Evolutionary conservation across 2,329 filamentous ascomycete species (phyloP), one percentile per base, ranked within the genome.

Genomic region (Sclerotinia glacialis): DNA sequence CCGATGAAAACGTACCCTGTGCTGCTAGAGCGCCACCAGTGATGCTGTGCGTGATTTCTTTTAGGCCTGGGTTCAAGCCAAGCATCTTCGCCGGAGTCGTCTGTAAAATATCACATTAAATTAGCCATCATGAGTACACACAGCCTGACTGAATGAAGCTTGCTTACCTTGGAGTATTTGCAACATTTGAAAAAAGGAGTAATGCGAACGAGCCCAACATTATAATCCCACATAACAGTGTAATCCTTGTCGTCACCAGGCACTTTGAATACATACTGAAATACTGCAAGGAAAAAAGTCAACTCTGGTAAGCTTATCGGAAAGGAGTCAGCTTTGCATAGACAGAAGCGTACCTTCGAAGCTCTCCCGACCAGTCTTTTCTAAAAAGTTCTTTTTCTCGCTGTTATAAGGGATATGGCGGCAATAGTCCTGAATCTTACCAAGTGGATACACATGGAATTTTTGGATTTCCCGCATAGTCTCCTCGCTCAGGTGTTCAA

Each of bases 221-320:
- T 94, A 80, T 97, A 97, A 78, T 99, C 95, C 95, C 95, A 99
- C 86, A 97, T 93, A 68, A 98, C 88, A 0, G 85, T 86, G 76
- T 90, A 93, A 63, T 85, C 82, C 69, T 82, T 83, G 2, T 88
- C 83, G 55, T 90, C 85, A 14, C 83, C 86, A 0, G 90, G 90
- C 4, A 89, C 77, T 71, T 83, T 85, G 81, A 96, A 97, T 46
- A 86, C 87, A 78, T 97, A 98, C 73, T 93, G 87, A 76, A 93
- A 93, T 34, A 92, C 91, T 95, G 69, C 47, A 67, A 64, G 47
- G 72, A n/a, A 74, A 72, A 68, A 69, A 70, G 60, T 54, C 9
- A 59, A 31, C 47, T 40, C 55, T 50, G 53, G 50, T 61, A 61
- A 61, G 58, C 58, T 49, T 61, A 49, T 40, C 31, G 44, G n/a